These are phyloP conservation scores for Eudorina sp. DNA, from an alignment of 139 green algal genomes.

Conservation along the genomic window DNA sequence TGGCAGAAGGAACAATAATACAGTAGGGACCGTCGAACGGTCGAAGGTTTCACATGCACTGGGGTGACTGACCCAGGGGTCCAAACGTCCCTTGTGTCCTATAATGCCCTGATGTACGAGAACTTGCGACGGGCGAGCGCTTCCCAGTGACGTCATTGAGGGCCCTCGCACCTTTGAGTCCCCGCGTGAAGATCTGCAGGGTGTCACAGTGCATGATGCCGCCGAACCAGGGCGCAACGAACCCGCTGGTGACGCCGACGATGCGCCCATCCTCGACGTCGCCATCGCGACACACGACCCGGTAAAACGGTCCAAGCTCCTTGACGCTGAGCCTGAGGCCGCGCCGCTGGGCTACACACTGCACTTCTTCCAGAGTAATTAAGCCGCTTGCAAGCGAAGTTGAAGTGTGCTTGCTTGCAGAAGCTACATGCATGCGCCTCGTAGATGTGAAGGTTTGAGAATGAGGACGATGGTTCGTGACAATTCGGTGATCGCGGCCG, in stretches of 20 bases:
- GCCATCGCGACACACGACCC: slow-evolving; percentile 71
- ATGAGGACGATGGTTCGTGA: too few species aligned
- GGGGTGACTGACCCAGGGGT: too few species aligned
- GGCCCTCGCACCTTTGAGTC: slow-evolving; percentile 55
- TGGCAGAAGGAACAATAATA: too few species aligned
- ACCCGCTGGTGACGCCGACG: slow-evolving; percentile 71
- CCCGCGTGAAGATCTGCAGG: slow-evolving; percentile 80
- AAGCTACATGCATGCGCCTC: not conserved
- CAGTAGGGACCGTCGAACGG: too few species aligned
- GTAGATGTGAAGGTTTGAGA: too few species aligned
- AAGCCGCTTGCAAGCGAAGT: not conserved
- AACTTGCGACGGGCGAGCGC: too few species aligned
- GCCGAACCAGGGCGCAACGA: slow-evolving; percentile 69
- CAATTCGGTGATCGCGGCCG: too few species aligned
- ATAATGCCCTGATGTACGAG: too few species aligned
- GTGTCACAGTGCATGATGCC: slow-evolving; percentile 87
- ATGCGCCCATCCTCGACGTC: not conserved
- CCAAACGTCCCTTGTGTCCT: too few species aligned
- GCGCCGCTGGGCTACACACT: slow-evolving; percentile 49
- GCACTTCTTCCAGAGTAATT: slow-evolving; percentile 53
- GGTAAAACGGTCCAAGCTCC: slow-evolving; percentile 75
- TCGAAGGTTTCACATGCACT: too few species aligned
- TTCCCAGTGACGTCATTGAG: too few species aligned
- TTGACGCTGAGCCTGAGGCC: slow-evolving; percentile 62
- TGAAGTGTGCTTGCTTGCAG: not conserved